Evolutionary conservation across 2,329 filamentous ascomycete genomes (phyloP), one percentile per base, ranked within the genome.

Genomic region (Sarocladiaceae sp.): DNA sequence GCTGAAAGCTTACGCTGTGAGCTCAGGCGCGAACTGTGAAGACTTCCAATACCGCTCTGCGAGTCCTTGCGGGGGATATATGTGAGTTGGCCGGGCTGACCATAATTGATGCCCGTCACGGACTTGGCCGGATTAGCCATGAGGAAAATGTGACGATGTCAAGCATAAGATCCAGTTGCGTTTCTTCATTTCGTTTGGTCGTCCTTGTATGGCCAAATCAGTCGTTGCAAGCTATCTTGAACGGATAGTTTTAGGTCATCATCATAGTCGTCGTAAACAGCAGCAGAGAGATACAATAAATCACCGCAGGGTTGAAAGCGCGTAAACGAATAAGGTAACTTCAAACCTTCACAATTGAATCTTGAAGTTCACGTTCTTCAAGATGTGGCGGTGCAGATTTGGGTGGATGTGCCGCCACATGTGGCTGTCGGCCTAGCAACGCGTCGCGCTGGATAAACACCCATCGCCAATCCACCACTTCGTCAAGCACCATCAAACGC

Each of bases 121-220:
- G 60, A 60, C 55, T 61, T 60, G n/a, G 22, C 22, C 29, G 57
- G 55, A 51, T 71, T 67, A 70, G 66, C 66, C 69, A 71, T 71
- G 65, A 62, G 62, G 63, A 51, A 60, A 59, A 48, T 62, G 61
- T 57, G 59, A 56, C 57, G 60, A 57, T 62, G 57, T 68, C 60
- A 56, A 59, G 53, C 57, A 51, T 52, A 55, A 59, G 56, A 52
- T 52, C 56, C 53, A 59, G 53, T 51, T 62, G 58, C 58, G 56
- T 58, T 57, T 63, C 61, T 64, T 67, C 67, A 70, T 70, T 55
- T n/a, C n/a, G n/a, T n/a, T n/a, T n/a, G n/a, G n/a, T n/a, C n/a
- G n/a, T n/a, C n/a, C n/a, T n/a, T n/a, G n/a, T n/a, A n/a, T n/a
- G n/a, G n/a, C n/a, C n/a, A n/a, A n/a, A n/a, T n/a, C n/a, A n/a